These are phyloP conservation scores for Paramecium sexaurelia DNA, from an alignment of 73 alveolate genomes.

Conservation along the genomic window DNA sequence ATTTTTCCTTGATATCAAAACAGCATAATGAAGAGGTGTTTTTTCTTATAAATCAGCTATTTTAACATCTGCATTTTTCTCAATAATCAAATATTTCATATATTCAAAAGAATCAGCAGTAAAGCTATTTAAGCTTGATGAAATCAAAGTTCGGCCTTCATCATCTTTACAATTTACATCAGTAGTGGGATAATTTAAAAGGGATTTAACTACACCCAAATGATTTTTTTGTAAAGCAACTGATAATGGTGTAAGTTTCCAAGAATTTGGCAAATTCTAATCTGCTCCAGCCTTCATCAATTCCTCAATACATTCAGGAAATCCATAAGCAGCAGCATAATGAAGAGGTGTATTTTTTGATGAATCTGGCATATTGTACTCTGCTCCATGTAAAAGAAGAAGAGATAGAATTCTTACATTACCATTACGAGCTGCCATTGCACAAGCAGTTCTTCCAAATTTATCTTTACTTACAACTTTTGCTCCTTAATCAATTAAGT, in stretches of 20 bases:
- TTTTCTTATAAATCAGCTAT: constrained; percentile 87
- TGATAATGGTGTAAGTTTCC: constrained; percentile 95
- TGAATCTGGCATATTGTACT: constrained; percentile 88
- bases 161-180: constrained; percentile 97
- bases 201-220: constrained; percentile 85
- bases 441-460: constrained; percentile 91
- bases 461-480: constrained; percentile 88
- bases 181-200: constrained; percentile 82
- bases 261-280: constrained; percentile 89
- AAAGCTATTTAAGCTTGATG: constrained; percentile 78
- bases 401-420: constrained; percentile 81
- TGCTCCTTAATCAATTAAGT: constrained; percentile 78
- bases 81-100: constrained; percentile 80
- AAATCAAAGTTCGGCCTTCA: constrained; percentile 91
- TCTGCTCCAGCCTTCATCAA: constrained; percentile 94
- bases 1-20: constrained; percentile 68
- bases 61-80: constrained; percentile 93
- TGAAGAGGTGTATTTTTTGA: constrained; percentile 94
- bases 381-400: constrained; percentile 92
- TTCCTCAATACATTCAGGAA: constrained; percentile 84
- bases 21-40: constrained; percentile 88
- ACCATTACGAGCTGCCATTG: constrained; percentile 96
- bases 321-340: constrained; percentile 98
- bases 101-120: constrained; percentile 81
- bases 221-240: constrained; percentile 88